A percentile compares a stretch with the other conserved stretches of the same genome.
Conservation (phyloP, 805 yeast genomes). For the Ascoidea asiatica region DNA sequence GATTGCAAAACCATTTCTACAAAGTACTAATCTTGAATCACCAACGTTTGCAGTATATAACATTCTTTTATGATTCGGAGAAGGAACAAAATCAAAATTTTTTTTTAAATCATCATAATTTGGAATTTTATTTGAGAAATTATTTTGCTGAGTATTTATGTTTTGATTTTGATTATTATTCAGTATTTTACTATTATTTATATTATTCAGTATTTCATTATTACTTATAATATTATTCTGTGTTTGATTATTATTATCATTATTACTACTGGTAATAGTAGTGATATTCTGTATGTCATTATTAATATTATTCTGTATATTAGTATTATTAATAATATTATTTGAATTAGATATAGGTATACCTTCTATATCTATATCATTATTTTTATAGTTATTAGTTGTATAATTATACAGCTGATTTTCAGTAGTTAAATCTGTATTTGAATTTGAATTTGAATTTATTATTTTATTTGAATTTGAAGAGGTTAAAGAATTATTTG, state of each 20-base stretch:
- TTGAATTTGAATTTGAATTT: no score
- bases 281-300: neutral
- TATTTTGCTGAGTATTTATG: neutral
- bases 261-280: neutral
- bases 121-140: neutral
- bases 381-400: neutral
- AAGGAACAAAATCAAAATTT: constrained; percentile 35
- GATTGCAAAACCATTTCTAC: constrained; percentile 59
- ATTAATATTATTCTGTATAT: neutral
- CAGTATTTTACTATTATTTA: neutral
- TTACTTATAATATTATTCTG: neutral
- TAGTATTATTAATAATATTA: neutral
- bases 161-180: neutral
- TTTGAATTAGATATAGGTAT: no score
- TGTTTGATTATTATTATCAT: constrained; percentile 2
- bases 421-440: no score
- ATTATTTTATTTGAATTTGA: no score
- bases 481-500: no score
- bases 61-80: constrained; percentile 46
- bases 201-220: neutral
- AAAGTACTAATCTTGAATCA: constrained; percentile 74
- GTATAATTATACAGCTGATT: no score
- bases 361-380: no score
- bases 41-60: constrained; percentile 93
- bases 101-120: constrained; percentile 16